Evolutionary conservation across 31 red algal species (phyloP).

Genomic region (Odonthalia washingtoniensis): DNA sequence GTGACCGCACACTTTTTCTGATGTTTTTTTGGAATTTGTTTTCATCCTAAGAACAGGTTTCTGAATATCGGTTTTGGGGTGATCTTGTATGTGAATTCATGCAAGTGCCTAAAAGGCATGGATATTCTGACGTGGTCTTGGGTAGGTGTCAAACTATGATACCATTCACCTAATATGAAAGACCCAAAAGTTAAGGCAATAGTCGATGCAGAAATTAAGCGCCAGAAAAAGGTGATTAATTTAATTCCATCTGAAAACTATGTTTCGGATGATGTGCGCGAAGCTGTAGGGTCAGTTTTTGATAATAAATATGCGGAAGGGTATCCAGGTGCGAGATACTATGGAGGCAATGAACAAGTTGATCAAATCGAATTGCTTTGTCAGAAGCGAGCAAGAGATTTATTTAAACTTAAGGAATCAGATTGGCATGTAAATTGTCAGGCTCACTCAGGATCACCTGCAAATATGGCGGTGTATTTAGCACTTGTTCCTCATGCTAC

Average conservation of each 20-base stretch:
- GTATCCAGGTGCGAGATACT: slow-evolving; percentile 94
- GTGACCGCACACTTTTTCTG: too few species aligned
- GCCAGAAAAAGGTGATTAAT: slow-evolving; percentile 89
- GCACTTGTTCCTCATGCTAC: too few species aligned
- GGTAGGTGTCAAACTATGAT: too few species aligned
- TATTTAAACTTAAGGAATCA: slow-evolving; percentile 64
- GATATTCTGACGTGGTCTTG: too few species aligned
- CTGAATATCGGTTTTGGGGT: too few species aligned
- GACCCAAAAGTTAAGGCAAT: too few species aligned
- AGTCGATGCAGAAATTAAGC: slow-evolving; percentile 3
- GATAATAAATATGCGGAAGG: slow-evolving; percentile 99
- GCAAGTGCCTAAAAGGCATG: too few species aligned
- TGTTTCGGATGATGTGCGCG: slow-evolving; percentile 87
- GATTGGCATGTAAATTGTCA: slow-evolving; percentile 88
- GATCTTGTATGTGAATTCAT: too few species aligned
- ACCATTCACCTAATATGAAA: too few species aligned
- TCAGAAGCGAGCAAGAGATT: slow-evolving; percentile 84
- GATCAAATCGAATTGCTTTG: slow-evolving; percentile 94
- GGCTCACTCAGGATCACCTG: slow-evolving; percentile 93
- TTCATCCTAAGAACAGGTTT: too few species aligned
- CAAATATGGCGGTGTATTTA: slow-evolving; percentile 96
- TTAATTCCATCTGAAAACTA: slow-evolving; percentile 99
- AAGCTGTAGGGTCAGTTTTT: slow-evolving; percentile 83
- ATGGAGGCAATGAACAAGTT: slow-evolving; percentile 97
- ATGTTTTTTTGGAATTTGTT: too few species aligned